Base-by-base conservation (phyloP, 2,329 filamentous ascomycete species). In the Aspergillus texensis region DNA sequence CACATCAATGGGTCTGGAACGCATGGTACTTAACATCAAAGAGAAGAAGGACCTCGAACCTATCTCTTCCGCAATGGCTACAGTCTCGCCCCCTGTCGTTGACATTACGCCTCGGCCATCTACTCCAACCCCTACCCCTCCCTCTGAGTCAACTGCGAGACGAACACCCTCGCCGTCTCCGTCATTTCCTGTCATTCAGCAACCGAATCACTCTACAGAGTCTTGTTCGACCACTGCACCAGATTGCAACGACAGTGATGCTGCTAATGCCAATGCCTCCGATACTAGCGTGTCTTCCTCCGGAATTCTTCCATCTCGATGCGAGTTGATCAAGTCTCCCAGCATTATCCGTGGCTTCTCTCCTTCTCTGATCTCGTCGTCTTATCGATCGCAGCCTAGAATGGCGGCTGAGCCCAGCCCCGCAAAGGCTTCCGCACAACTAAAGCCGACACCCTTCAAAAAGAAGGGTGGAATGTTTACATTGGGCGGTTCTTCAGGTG, bases 11-110 rank as follows among this genome's bases (percentile, higher is more conserved):
- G 92, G 95, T 71, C 85, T 98, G 34, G 93, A 97, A 79, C 96
- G 96, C 82, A 96, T 98, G 87, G 92, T 97, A 48, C 88, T 91
- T 62, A 93, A 90, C 45, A 97, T 97, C 75, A 92, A 96, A 78
- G 91, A 95, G 79, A 93, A 92, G 79, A 88, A 89, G 77, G 85
- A 85, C 53, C 83, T 94, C 26, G 83, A 86, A 72, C 86, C 86
- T 5, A 77, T 88, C 43, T 80, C 84, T 56, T 77, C 82, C 32
- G 57, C 77, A 78, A 61, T 82, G 75, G 65, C 77, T 71, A 69
- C 79, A 72, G 73, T 80, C 60, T 65, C 78, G 28, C 73, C 77
- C 34, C 70, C 75, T 16, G 72, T 78, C 10, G 71, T 80, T 59
- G 79, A 82, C 64, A 78, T 78, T 26, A 82, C 81, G 16, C 79